Percentiles rank a stretch among this genome's conserved stretches.
Conservation (phyloP, 2,329 filamentous ascomycete species). For the Rutstroemia sp. region DNA sequence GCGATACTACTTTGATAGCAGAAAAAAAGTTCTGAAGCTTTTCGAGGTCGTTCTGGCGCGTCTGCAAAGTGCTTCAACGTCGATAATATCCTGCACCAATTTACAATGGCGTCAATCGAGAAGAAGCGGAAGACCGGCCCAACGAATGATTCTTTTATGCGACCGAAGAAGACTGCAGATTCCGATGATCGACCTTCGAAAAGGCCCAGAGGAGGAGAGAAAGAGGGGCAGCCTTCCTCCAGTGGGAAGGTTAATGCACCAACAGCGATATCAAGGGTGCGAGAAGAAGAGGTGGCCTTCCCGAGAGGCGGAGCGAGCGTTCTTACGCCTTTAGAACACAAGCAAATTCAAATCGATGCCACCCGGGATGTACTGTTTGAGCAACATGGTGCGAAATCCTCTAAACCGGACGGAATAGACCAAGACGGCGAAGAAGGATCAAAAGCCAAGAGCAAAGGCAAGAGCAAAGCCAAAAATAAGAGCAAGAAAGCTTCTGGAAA, state of each 20-base stretch:
- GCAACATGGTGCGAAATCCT: constrained; percentile 53
- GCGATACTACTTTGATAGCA: neutral
- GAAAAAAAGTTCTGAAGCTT: constrained; percentile 14
- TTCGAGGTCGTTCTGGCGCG: neutral
- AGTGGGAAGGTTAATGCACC: constrained; percentile 16
- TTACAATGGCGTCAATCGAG: constrained; percentile 29
- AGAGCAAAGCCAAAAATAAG: constrained; percentile 45
- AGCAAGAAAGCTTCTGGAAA: constrained; percentile 45
- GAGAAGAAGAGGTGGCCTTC: constrained; percentile 83
- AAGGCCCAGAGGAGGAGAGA: constrained; percentile 23
- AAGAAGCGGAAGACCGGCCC: constrained; percentile 28
- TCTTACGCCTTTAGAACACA: constrained; percentile 87
- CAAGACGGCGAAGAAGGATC: constrained; percentile 26
- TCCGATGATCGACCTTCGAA: constrained; percentile 25
- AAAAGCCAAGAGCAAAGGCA: constrained; percentile 35
- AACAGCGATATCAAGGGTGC: constrained; percentile 38
- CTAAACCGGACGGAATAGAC: constrained; percentile 30
- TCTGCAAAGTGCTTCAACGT: neutral
- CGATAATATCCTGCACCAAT: neutral
- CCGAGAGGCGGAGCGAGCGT: constrained; percentile 87
- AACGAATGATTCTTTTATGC: constrained; percentile 29
- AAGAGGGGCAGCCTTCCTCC: constrained; percentile 16
- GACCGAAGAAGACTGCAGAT: constrained; percentile 22
- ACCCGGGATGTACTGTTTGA: constrained; percentile 89
- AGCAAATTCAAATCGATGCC: constrained; percentile 91